Percentiles rank a stretch among this genome's conserved stretches.
Evolutionary conservation across 192 early-diverging fungal species (phyloP).

Genomic region (Coemansia sp.): DNA sequence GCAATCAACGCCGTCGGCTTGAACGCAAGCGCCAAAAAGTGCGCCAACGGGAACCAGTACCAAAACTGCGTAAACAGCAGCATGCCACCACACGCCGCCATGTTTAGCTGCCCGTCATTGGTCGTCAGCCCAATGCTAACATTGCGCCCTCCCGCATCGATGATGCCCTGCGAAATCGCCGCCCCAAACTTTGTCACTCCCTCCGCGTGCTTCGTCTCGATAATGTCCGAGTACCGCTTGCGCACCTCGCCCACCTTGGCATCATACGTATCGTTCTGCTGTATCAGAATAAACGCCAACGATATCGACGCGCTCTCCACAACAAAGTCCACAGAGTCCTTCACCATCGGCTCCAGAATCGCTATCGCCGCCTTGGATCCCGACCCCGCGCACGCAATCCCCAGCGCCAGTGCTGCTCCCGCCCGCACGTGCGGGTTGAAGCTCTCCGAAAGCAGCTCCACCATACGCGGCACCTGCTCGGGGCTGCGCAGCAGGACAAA

Average conservation of each 20-base stretch:
- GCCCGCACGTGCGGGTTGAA: constrained; percentile 99
- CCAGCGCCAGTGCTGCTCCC: constrained; percentile 91
- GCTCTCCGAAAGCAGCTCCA: constrained; percentile 94
- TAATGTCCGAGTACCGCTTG: constrained; percentile 82
- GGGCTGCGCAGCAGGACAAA: constrained; percentile 92
- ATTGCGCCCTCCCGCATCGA: constrained; percentile 97
- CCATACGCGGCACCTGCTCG: constrained; percentile 95
- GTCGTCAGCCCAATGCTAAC: constrained; percentile 91
- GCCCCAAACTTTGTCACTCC: constrained; percentile 94
- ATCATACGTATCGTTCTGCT: constrained; percentile 84
- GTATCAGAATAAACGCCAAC: constrained; percentile 90
- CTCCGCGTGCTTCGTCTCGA: constrained; percentile 90
- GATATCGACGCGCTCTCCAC: constrained; percentile 95
- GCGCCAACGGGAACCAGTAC: constrained; percentile 98
- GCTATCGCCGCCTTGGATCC: constrained; percentile 86
- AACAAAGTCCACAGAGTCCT: constrained; percentile 96
- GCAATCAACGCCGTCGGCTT: constrained; percentile 95
- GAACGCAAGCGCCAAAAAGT: constrained; percentile 92
- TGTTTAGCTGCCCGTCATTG: constrained; percentile 81
- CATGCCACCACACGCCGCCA: constrained; percentile 97
- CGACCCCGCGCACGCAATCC: constrained; percentile 96
- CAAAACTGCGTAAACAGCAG: constrained; percentile 98
- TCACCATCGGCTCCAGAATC: constrained; percentile 93
- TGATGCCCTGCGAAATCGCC: constrained; percentile 91
- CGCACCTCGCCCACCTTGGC: constrained; percentile 80